phyloP scores from a whole-genome alignment of 139 green algal genomes.

The Picochlorum sp. region DNA sequence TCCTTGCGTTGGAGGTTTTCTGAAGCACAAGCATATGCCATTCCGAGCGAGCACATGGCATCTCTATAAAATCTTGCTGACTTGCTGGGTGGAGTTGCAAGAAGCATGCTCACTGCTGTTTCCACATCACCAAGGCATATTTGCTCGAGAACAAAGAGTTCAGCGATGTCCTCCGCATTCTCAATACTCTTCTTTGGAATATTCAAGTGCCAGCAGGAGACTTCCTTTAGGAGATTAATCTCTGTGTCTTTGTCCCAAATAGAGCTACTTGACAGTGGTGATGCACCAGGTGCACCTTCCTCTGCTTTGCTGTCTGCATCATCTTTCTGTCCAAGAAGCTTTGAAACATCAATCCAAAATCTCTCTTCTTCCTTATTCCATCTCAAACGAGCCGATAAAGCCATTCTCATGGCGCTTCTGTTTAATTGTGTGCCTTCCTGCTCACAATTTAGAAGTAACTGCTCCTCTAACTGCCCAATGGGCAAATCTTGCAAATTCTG shows the following conservation, averaged over 20 bases:
- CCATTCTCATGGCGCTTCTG: not conserved
- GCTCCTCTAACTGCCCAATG: too few relatives aligned
- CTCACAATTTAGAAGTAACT: too few relatives aligned
- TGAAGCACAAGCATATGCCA: conserved; percentile 37
- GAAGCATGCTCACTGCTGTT: conserved; percentile 70
- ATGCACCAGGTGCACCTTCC: too few relatives aligned
- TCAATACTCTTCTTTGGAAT: conserved; percentile 30
- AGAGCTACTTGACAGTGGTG: not conserved
- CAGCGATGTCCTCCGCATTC: conserved; percentile 27
- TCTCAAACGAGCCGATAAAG: not conserved
- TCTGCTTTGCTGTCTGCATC: not conserved
- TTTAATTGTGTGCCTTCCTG: too few relatives aligned
- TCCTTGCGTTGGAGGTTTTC: not conserved
- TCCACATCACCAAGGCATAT: conserved; percentile 59
- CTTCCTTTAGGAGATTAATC: not conserved
- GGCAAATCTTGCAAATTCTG: too few relatives aligned
- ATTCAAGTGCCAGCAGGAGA: conserved; percentile 46
- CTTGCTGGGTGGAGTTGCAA: conserved; percentile 48
- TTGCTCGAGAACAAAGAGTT: conserved; percentile 41
- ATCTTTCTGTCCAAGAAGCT: not conserved
- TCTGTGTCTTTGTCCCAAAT: not conserved
- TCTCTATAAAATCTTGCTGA: conserved; percentile 50
- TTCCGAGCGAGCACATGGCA: conserved; percentile 60
- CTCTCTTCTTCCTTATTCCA: not conserved
- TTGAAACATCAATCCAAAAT: not conserved